phyloP scores from a whole-genome alignment of 2,329 filamentous ascomycete genomes.

The Dothiorella sarmentorum region DNA sequence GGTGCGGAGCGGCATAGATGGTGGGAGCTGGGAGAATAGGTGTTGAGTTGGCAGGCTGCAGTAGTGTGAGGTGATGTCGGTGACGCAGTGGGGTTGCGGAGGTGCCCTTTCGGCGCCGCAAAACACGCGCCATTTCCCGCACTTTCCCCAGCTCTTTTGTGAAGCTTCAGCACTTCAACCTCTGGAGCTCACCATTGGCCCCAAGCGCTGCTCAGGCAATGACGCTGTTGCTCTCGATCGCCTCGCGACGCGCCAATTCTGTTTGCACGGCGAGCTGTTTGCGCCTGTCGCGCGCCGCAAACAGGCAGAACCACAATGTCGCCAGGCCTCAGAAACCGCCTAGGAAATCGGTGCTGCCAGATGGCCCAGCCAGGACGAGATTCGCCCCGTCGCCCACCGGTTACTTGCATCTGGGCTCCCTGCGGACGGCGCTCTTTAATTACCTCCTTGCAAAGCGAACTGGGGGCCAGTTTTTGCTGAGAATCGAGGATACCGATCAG shows the following conservation, averaged over 20 bases:
- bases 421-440: slow-evolving; percentile 93
- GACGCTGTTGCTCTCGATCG: background rate
- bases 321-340: background rate
- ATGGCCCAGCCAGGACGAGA: slow-evolving; percentile 61
- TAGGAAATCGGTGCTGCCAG: background rate
- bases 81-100: slow-evolving; percentile 7
- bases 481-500: slow-evolving; percentile 94
- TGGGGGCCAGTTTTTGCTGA: slow-evolving; percentile 82
- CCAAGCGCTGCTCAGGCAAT: background rate
- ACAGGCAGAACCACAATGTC: background rate
- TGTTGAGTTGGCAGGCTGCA: background rate
- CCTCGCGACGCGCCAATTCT: slow-evolving; percentile 2
- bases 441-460: slow-evolving; percentile 86
- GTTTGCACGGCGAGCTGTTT: background rate
- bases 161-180: background rate
- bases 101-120: background rate
- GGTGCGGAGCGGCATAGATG: slow-evolving; percentile 1
- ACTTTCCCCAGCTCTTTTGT: background rate
- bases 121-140: background rate
- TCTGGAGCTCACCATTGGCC: background rate
- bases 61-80: background rate
- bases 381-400: slow-evolving; percentile 97
- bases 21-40: too few species aligned
- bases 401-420: slow-evolving; percentile 84
- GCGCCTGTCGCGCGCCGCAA: background rate